Evolutionary conservation across 129 eudicot genomes (phyloP), one percentile per base, ranked within the genome.

Genomic region (Artemisia tridentata): DNA sequence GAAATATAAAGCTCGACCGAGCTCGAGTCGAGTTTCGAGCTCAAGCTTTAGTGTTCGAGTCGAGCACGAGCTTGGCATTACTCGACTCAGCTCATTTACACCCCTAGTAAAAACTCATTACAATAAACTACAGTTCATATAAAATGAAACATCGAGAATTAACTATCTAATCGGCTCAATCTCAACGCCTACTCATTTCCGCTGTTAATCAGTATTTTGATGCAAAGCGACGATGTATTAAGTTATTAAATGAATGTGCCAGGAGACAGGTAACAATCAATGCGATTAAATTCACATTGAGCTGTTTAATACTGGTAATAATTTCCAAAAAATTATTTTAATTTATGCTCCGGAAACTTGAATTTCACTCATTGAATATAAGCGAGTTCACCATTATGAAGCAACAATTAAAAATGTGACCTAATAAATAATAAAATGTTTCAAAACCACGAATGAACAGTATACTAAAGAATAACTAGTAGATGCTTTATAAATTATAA

Each of bases 291-390:
- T 66, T 25, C 73, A 55, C 59, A 66, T 45, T 51, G 59, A 75
- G 79, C 79, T 75, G 79, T 75, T 65, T 54, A 75, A 75, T 75
- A 65, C 79, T 75, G 81, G 76, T 25, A 21, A 59, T 11, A 59
- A 11, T 72, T 3, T 25, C 18, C 1, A n/a, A 60, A 21, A 23
- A 63, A 52, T 65, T 5, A 4, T 31, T 7, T 65, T 16, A 75
- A 65, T 75, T 20, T 75, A 75, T 75, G 79, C 79, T 75, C 67
- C 79, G 79, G 72, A 75, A 75, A 75, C 79, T 75, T 75, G 79
- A 75, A 75, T 43, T 66, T 75, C 73, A 17, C 79, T 23, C 59
- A 65, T 13, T 66, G 7, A 11, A 31, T 2, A 20, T 57, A 66
- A 75, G 67, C 41, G 73, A 75, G 31, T 54, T 75, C 79, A 75